Evolutionary conservation across 257 asterid genomes (phyloP), one percentile per base, ranked within the genome.

Genomic region (Euphrasia confusa): DNA sequence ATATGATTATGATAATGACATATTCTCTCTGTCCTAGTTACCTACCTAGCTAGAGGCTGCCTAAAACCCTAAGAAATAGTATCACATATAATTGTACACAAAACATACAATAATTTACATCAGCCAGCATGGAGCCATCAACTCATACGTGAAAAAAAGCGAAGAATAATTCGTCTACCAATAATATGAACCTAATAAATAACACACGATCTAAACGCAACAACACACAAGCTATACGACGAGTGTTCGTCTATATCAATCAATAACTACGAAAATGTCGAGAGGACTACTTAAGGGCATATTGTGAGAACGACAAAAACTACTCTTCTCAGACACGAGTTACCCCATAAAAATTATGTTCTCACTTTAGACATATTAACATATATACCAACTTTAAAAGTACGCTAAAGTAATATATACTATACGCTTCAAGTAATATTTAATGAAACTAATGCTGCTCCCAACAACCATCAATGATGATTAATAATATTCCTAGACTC

Each of bases 391-490:
- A 63, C 66, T 47, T 64, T 47, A 53, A 7, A 35, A 53, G 54
- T 35, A 55, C 15, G 5, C 50, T 48, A 48, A 8, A 44, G 3
- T 14, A n/a, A 49, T n/a, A 14, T 12, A 17, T 49, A 17, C 45
- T 64, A 21, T 21, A 21, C 24, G 24, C 24, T 21, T 21, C 24
- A 21, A 21, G 24, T 21, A 21, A 21, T 21, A 21, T 21, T 21
- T 21, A 24, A 48, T 24, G 27, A 2, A 18, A 14, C 4, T 13
- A 58, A 10, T 42, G 52, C 2, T 27, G 64, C 68, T 50, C 66
- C 72, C 28, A 76, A 76, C 75, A 60, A 69, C 67, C 45, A 63
- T 49, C 8, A n/a, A 18, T 73, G 40, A 18, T 52, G 52, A 47
- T 54, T 33, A 11, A 30, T 33, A 30, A 14, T 44, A 9, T n/a